Percentiles rank a stretch among this genome's conserved stretches.
Evolutionary conservation across 768 basidiomycete species (phyloP).

Genomic region (Rhizopogon vesiculosus): DNA sequence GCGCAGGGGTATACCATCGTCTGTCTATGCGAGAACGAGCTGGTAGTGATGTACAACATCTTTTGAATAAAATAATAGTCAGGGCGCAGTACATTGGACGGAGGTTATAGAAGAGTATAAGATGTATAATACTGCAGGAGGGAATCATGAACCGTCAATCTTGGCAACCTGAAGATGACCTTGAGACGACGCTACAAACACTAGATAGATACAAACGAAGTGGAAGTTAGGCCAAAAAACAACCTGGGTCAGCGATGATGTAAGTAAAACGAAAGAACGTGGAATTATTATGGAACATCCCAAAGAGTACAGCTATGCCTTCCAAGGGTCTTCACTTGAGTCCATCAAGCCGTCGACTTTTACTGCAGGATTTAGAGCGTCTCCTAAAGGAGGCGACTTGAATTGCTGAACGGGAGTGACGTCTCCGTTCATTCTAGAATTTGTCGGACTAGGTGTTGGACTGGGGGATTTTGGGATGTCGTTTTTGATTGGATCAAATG

Average conservation of each 20-base stretch:
- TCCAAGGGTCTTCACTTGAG: constrained; percentile 55
- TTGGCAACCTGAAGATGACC: constrained; percentile 20
- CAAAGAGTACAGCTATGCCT: constrained; percentile 20
- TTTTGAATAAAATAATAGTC: constrained; percentile 18
- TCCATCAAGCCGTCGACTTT: constrained; percentile 64
- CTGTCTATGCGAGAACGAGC: constrained; percentile 73
- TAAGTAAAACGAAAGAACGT: neutral
- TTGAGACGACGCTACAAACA: constrained; percentile 17
- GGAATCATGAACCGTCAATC: constrained; percentile 31
- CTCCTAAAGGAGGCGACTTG: constrained; percentile 45
- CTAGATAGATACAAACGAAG: constrained; percentile 27
- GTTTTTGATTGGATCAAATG: constrained; percentile 27
- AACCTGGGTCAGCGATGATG: constrained; percentile 8
- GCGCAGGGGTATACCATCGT: constrained; percentile 41
- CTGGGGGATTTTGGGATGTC: constrained; percentile 26
- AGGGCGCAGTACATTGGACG: constrained; percentile 26
- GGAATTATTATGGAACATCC: neutral
- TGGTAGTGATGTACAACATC: constrained; percentile 54
- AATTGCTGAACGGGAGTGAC: constrained; percentile 44
- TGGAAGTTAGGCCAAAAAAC: constrained; percentile 16
- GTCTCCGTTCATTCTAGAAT: constrained; percentile 43
- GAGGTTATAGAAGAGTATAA: constrained; percentile 31
- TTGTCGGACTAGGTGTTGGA: constrained; percentile 31
- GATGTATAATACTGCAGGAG: constrained; percentile 31
- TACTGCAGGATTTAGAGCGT: constrained; percentile 48